Base-by-base conservation (phyloP, 129 eudicot species). In the Dittrichia graveolens region DNA sequence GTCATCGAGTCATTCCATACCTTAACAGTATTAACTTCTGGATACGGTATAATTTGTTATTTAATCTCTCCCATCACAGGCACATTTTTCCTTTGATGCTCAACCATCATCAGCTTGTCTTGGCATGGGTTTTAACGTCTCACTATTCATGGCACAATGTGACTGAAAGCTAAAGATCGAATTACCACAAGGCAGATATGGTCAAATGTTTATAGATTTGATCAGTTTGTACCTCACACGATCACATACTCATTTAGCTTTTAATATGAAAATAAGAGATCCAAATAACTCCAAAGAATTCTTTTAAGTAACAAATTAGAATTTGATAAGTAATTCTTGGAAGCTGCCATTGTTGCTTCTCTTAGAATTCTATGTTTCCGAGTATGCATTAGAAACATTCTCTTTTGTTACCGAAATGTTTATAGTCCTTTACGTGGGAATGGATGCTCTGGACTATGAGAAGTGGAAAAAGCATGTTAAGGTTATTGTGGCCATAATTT, bases 71-170 rank as follows among this genome's bases (percentile, higher is more conserved):
- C n/a, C n/a, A n/a, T n/a, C n/a, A n/a, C n/a, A n/a, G n/a, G n/a
- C n/a, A n/a, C n/a, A n/a, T n/a, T n/a, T n/a, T n/a, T n/a, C n/a
- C n/a, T n/a, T n/a, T n/a, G n/a, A n/a, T n/a, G n/a, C n/a, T n/a
- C n/a, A n/a, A n/a, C n/a, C n/a, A n/a, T n/a, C n/a, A n/a, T n/a
- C n/a, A n/a, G n/a, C n/a, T n/a, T n/a, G n/a, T n/a, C n/a, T n/a
- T n/a, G n/a, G n/a, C n/a, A n/a, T n/a, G 98, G 66, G 89, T 93
- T 60, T 74, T 89, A 31, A 89, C 85, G 98, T 89, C 95, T 42
- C 98, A 90, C 50, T 89, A 89, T 81, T 96, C 98, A 56, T 93
- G 96, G 98, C 89, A 93, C 71, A 93, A 93, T 69, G 88, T 89
- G 24, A 86, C 93, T 5, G 96, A 93, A 71, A 85, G 90, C 76